Percentiles rank a stretch among this genome's conserved stretches.
Evolutionary conservation across 164 flowering plant genomes (phyloP).

Genomic region (Echeveria elegans): DNA sequence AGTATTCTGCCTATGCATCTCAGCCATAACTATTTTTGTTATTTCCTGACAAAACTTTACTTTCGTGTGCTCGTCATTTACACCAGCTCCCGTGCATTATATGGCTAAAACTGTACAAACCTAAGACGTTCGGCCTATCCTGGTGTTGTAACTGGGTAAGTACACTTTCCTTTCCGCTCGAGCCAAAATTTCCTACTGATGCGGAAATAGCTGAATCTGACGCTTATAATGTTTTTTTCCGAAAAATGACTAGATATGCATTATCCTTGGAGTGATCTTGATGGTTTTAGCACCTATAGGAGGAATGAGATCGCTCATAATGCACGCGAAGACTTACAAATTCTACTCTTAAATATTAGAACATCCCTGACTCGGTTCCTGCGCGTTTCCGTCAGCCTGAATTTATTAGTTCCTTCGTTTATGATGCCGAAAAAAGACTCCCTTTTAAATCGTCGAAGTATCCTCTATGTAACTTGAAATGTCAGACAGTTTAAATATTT

Average conservation of each 20-base stretch:
- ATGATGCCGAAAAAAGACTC: background rate
- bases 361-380: background rate
- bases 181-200: background rate
- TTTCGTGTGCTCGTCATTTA: background rate
- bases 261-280: background rate
- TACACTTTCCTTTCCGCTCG: background rate
- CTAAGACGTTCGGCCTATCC: conserved; percentile 25
- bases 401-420: background rate
- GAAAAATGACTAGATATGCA: background rate
- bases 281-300: conserved; percentile 8
- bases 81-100: conserved; percentile 35
- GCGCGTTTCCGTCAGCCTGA: background rate
- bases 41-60: background rate
- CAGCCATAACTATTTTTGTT: background rate
- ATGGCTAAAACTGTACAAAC: conserved; percentile 29
- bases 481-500: too few relatives aligned
- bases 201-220: background rate
- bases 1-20: background rate
- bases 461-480: too few relatives aligned
- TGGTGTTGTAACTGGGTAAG: conserved; percentile 36
- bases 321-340: conserved; percentile 5
- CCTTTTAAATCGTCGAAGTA: background rate
- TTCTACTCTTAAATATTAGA: conserved; percentile 1
- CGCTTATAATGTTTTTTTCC: background rate
- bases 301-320: background rate